These are phyloP conservation scores for Allantophomopsis cytisporea DNA, from an alignment of 2,329 filamentous ascomycete species.

Conservation along the genomic window DNA sequence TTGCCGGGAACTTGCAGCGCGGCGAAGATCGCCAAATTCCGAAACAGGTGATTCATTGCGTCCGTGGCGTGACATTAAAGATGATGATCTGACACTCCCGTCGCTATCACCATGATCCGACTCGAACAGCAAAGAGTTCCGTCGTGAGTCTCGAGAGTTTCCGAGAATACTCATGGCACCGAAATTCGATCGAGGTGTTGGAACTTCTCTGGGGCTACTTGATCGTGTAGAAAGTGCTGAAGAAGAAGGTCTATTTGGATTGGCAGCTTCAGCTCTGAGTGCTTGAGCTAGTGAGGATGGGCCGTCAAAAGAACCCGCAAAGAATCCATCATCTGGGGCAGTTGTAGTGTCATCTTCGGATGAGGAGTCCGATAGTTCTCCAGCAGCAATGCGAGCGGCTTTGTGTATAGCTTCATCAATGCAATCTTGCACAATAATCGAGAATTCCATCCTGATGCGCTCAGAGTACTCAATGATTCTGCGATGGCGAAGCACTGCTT, in stretches of 20 bases:
- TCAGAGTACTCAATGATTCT: constrained; percentile 93
- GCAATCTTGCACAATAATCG: constrained; percentile 85
- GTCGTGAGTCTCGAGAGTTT: constrained; percentile 47
- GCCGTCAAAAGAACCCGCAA: constrained; percentile 40
- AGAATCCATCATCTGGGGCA: constrained; percentile 36
- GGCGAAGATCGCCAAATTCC: constrained; percentile 63
- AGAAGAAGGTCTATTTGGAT: constrained; percentile 35
- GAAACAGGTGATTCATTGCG: constrained; percentile 85
- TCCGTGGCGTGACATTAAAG: constrained; percentile 52
- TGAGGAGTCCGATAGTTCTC: constrained; percentile 68
- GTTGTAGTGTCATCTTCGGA: constrained; percentile 27
- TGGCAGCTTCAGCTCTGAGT: constrained; percentile 22
- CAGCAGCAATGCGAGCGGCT: constrained; percentile 75
- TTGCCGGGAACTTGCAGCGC: constrained; percentile 67
- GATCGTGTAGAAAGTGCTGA: constrained; percentile 58
- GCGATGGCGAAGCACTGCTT: constrained; percentile 82
- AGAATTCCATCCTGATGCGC: constrained; percentile 87
- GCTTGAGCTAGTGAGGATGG: constrained; percentile 43
- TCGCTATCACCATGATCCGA: constrained; percentile 79
- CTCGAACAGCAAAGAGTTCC: constrained; percentile 68
- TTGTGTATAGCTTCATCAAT: constrained; percentile 87
- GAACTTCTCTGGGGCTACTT: constrained; percentile 80
- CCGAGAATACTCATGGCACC: constrained; percentile 42
- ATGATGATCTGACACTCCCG: constrained; percentile 72
- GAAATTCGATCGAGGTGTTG: constrained; percentile 76